Base-by-base conservation (phyloP, 139 green algal species). In the Dunaliella sp. region DNA sequence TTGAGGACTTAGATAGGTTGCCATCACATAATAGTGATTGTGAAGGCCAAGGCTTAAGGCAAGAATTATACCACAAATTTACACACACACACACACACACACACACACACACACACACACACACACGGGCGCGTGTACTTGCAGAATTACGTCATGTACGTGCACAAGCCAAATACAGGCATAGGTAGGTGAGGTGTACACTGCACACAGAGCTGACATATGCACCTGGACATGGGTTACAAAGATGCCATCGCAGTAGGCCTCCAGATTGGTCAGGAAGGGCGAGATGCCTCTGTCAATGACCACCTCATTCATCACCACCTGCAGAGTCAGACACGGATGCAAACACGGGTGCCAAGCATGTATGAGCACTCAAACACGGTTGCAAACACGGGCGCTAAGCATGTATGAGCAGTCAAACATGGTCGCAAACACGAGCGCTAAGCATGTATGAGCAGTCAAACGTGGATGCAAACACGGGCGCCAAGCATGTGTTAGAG, bases 261-360 rank as follows among this genome's bases (percentile, higher is more conserved):
- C 91, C 87, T 98, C 93, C 36, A 99, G 89, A 80, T 96, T 96
- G 77, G 92, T 95, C 7, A 98, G 87, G 88, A 94, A 96, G 3
- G 96, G 86, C 3, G 88, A 93, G 58, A 93, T 93, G 76, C 96
- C 96, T 3, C 96, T 83, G 84, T 98, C 96, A 26, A 98, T 95
- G 1, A 97, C 95, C 80, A 96, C 92, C 90, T 99, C 96, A 80
- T 99, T 99, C 7, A 99, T 88, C 37, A 96, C 94, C 37, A 94
- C 89, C 73, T 90, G 87, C 35, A 88, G 82, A 48, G 2, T 74
- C 75, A 79, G 58, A 80, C 25, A 84, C 58, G 72, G 22, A n/a
- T n/a, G n/a, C n/a, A n/a, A n/a, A n/a, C n/a, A n/a, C n/a, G n/a
- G n/a, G n/a, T n/a, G n/a, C n/a, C n/a, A 81, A 75, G n/a, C 32